Base-by-base conservation (phyloP, 306 rosid genomes). In the Vigna reflexopilosa region DNA sequence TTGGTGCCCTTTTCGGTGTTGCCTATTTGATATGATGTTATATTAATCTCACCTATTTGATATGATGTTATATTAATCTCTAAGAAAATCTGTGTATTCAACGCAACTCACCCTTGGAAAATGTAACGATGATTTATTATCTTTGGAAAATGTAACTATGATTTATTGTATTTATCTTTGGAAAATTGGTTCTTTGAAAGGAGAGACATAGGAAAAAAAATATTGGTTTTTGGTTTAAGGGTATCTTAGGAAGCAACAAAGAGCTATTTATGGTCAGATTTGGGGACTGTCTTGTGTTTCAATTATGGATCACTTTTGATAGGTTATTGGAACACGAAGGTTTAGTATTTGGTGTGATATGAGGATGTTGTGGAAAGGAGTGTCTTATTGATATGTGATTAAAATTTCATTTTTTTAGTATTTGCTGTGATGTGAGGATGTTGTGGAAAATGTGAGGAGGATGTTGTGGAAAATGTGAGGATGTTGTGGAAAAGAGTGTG, bases 241-340 rank as follows among this genome's bases (percentile, higher is more conserved):
- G 76, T 47, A 14, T 80, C 48, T 34, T 64, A 54, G 77, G 73
- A 76, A 77, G 74, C 64, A 61, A 51, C 81, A 61, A 47, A 63
- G 70, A 32, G 7, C 24, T 26, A 30, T 72, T 55, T n/a, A 19
- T 62, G 72, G 87, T 70, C 40, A 57, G 72, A 55, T 71, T 67
- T 77, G 47, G 57, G 72, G 67, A 24, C 54, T 70, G 61, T 76
- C 45, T 17, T 80, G 45, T 80, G 54, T 26, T 57, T 20, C 19
- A 71, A 24, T 68, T 20, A 13, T 72, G 32, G 9, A 17, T 26
- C 49, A 16, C 7, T 36, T 1, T 30, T 66, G 67, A n/a, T 47
- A 34, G 54, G 50, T 71, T 11, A 58, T 19, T 59, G 69, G 81
- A 65, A 38, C 10, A 40, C 0, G 45, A 0, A 40, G 3, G 45